Percentiles rank a stretch among this genome's conserved stretches.
Evolutionary conservation across 768 basidiomycete species (phyloP).

Genomic region (Termitomyces eurrhizus): DNA sequence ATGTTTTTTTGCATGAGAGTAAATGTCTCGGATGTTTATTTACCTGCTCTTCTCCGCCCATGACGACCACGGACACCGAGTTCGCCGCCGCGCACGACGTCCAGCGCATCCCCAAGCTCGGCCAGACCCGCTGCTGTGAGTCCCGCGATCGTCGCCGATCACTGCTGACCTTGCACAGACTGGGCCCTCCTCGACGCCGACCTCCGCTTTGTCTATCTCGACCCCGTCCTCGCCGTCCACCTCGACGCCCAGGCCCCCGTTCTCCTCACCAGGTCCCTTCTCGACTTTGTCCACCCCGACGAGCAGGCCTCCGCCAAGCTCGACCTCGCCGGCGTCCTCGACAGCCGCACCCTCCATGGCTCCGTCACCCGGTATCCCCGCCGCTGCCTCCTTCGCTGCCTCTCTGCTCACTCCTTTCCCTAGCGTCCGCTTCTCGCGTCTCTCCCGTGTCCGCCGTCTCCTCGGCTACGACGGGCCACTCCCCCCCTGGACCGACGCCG

Average conservation of each 20-base stretch:
- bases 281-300: slow-evolving; percentile 82
- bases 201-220: slow-evolving; percentile 77
- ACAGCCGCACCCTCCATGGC: slow-evolving; percentile 74
- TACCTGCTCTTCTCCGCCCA: neutral
- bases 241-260: slow-evolving; percentile 66
- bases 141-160: slow-evolving; percentile 40
- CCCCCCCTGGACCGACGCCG: slow-evolving; percentile 56
- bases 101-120: slow-evolving; percentile 48
- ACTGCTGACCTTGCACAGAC: slow-evolving; percentile 41
- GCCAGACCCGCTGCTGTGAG: slow-evolving; percentile 77
- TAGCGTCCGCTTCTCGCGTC: slow-evolving; percentile 73
- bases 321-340: slow-evolving; percentile 72
- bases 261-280: slow-evolving; percentile 66
- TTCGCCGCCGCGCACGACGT: slow-evolving; percentile 27
- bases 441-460: slow-evolving; percentile 65
- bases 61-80: slow-evolving; percentile 4
- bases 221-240: slow-evolving; percentile 73
- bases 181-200: slow-evolving; percentile 79
- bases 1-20: slow-evolving; percentile 53
- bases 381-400: neutral
- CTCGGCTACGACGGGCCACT: slow-evolving; percentile 64
- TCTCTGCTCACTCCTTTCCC: slow-evolving; percentile 21
- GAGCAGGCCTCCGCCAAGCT: slow-evolving; percentile 70
- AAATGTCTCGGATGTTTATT: slow-evolving; percentile 6
- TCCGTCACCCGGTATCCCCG: slow-evolving; percentile 66